Percentiles rank a stretch among this genome's conserved stretches.
phyloP scores from a whole-genome alignment of 140 eudicot genomes.

The Flaveria floridana region DNA sequence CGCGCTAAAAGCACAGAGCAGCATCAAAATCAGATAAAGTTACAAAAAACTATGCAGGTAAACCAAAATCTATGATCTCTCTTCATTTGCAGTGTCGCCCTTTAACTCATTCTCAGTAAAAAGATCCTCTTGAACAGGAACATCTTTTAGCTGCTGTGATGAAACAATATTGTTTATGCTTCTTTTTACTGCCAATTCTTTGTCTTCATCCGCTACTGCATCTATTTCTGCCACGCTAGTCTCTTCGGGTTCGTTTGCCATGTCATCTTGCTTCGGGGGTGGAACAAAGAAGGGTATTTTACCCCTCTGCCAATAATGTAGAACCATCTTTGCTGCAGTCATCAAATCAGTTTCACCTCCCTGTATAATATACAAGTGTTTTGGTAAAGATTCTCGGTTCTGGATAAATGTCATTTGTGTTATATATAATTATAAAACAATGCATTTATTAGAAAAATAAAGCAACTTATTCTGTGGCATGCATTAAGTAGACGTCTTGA shows the following conservation, averaged over 20 bases:
- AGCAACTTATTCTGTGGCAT: no score
- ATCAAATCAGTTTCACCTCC: slow-evolving; percentile 92
- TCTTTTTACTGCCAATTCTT: slow-evolving; percentile 62
- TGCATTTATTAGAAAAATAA: no score
- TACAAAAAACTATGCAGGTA: not conserved
- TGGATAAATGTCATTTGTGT: no score
- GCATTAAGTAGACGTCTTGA: no score
- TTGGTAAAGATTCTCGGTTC: no score
- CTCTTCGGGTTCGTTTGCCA: slow-evolving; percentile 25
- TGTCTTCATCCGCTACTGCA: slow-evolving; percentile 39
- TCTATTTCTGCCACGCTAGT: slow-evolving; percentile 27
- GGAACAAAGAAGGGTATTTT: slow-evolving; percentile 93
- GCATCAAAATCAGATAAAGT: no score
- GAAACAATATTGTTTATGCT: slow-evolving; percentile 64
- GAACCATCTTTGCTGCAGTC: slow-evolving; percentile 96
- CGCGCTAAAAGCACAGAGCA: no score
- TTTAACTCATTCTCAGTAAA: slow-evolving; percentile 62
- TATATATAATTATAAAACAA: no score
- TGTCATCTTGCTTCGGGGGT: slow-evolving; percentile 71
- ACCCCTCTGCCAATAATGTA: slow-evolving; percentile 98
- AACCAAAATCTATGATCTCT: slow-evolving; percentile 25
- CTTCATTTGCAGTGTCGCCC: slow-evolving; percentile 38
- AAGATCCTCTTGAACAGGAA: slow-evolving; percentile 75
- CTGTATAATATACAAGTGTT: slow-evolving; percentile 36
- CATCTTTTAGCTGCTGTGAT: slow-evolving; percentile 71